phyloP scores from a whole-genome alignment of 2,329 filamentous ascomycete genomes.

The Aspergillus alliaceus region DNA sequence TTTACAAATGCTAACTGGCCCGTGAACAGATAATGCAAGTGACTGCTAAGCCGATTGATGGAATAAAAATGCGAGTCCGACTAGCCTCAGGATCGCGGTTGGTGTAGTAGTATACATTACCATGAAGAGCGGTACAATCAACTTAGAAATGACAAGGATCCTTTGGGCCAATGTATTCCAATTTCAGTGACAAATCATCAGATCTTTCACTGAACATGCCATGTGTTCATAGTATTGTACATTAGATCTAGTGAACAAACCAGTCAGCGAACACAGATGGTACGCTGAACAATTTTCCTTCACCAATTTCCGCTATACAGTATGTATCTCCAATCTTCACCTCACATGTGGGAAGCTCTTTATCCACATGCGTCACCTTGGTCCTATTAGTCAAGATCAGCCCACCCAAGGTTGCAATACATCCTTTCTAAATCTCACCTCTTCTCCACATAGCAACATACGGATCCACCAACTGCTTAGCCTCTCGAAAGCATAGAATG shows the following conservation, averaged over 20 bases:
- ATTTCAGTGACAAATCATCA: neutral
- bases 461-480: constrained; percentile 12
- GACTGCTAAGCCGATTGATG: constrained; percentile 13
- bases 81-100: neutral
- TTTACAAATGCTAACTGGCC: too few relatives aligned
- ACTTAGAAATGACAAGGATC: too few relatives aligned
- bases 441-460: constrained; percentile 17
- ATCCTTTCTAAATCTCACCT: neutral
- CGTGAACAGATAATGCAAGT: constrained; percentile 13
- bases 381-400: too few relatives aligned
- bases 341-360: neutral
- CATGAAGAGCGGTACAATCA: too few relatives aligned
- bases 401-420: neutral
- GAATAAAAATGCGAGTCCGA: neutral
- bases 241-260: neutral
- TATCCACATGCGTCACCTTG: neutral
- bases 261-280: neutral
- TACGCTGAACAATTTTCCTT: neutral
- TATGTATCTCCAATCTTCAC: neutral
- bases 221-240: neutral
- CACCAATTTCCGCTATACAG: neutral
- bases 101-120: neutral
- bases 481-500: constrained; percentile 6
- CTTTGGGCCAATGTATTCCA: neutral
- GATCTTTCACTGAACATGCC: neutral